Evolutionary conservation across 2,329 filamentous ascomycete species (phyloP).

Genomic region (Pezicula neosporulosa): DNA sequence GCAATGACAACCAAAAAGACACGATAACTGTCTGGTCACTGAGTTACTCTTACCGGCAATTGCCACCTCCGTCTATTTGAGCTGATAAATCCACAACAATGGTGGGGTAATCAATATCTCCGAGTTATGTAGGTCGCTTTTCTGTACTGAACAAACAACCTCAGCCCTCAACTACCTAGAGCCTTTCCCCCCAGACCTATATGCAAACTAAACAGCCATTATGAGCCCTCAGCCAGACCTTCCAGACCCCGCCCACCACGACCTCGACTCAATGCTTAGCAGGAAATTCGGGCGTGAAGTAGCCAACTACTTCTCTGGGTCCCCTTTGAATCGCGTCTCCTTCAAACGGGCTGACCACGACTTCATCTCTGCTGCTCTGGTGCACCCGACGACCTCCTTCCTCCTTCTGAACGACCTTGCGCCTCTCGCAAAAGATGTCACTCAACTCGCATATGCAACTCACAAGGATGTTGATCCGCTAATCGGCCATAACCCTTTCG

Average conservation of each 20-base stretch:
- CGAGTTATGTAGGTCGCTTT: too few species aligned
- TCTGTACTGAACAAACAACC: background rate
- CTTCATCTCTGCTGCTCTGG: conserved; percentile 68
- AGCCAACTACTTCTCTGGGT: conserved; percentile 81
- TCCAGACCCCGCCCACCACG: conserved; percentile 25
- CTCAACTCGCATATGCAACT: conserved; percentile 64
- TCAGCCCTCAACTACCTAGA: background rate
- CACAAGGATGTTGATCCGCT: conserved; percentile 67
- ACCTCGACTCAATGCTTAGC: conserved; percentile 56
- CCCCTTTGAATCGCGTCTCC: conserved; percentile 73
- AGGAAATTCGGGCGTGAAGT: conserved; percentile 76
- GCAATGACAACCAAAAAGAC: too few species aligned
- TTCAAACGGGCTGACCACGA: conserved; percentile 68
- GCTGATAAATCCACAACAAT: background rate
- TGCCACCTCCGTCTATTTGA: background rate
- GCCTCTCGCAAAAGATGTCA: conserved; percentile 61
- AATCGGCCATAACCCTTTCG: conserved; percentile 70
- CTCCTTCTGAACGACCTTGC: conserved; percentile 76
- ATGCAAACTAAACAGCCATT: conserved; percentile 5
- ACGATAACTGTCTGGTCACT: too few species aligned
- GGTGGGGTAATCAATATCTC: too few species aligned
- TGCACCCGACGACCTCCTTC: conserved; percentile 65
- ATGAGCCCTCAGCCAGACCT: conserved; percentile 28
- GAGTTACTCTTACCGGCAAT: background rate
- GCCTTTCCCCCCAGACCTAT: background rate